phyloP scores from a whole-genome alignment of 495 filamentous ascomycete genomes.

The Podospora australis region DNA sequence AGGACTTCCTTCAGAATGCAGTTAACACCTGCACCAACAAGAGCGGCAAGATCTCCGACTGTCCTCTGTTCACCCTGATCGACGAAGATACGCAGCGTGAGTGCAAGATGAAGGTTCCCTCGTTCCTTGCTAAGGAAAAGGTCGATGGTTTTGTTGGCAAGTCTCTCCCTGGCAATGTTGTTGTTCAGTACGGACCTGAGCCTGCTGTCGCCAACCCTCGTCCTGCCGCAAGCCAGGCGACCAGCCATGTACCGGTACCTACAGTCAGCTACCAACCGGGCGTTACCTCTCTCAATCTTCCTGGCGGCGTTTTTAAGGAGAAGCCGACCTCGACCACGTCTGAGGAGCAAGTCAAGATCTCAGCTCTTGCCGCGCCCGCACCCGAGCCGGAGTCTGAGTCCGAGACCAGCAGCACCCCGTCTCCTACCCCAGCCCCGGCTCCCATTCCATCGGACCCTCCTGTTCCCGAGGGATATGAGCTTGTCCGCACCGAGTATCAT shows the following conservation, averaged over 20 bases:
- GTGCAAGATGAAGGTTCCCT: constrained; percentile 32
- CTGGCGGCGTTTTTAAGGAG: constrained; percentile 26
- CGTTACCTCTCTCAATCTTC: constrained; percentile 8
- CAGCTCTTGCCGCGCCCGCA: neutral
- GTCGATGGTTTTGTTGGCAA: constrained; percentile 21
- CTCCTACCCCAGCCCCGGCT: constrained; percentile 21
- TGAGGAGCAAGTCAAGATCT: neutral
- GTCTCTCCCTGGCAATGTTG: constrained; percentile 34
- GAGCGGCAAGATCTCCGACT: constrained; percentile 48
- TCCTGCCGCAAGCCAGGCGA: constrained; percentile 5
- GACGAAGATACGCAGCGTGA: constrained; percentile 26
- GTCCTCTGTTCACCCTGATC: constrained; percentile 47
- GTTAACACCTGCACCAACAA: constrained; percentile 51
- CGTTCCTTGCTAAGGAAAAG: constrained; percentile 28
- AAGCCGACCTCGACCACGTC: neutral
- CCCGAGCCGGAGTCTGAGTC: constrained; percentile 2
- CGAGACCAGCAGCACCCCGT: no score
- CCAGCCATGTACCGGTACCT: constrained; percentile 13
- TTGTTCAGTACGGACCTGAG: constrained; percentile 30
- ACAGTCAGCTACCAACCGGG: constrained; percentile 19
- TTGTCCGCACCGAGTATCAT: constrained; percentile 38
- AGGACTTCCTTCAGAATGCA: constrained; percentile 51
- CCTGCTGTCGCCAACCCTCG: constrained; percentile 23
- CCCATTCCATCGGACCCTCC: constrained; percentile 12
- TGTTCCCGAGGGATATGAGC: constrained; percentile 25